These are phyloP conservation scores for Cystobasidium pallidum DNA, from an alignment of 1,284 basidiomycete genomes.

Conservation along the genomic window DNA sequence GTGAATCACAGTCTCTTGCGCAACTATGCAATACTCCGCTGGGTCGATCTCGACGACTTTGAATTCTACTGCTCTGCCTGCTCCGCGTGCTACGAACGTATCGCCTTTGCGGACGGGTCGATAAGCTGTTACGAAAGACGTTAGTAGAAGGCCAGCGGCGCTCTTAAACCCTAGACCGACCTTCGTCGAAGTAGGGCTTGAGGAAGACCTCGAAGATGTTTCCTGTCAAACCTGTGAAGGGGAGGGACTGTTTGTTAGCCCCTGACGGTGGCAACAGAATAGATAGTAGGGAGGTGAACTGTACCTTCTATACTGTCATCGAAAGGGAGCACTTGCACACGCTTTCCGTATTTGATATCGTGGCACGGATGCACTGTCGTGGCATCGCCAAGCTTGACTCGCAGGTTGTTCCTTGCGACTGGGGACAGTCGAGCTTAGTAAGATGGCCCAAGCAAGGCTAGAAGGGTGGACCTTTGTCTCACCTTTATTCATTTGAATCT, in stretches of 20 bases:
- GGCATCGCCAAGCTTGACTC: conserved; percentile 95
- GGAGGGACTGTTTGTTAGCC: not conserved
- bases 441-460: too few relatives aligned
- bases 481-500: conserved; percentile 96
- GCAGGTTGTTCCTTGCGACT: conserved; percentile 96
- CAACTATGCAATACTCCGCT: conserved; percentile 93
- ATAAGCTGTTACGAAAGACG: conserved; percentile 64
- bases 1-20: conserved; percentile 95
- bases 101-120: conserved; percentile 94
- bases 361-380: conserved; percentile 93
- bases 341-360: conserved; percentile 99
- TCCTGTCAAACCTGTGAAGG: conserved; percentile 70
- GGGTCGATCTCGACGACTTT: conserved; percentile 85
- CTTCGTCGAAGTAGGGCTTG: conserved; percentile 98
- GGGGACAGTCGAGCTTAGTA: conserved; percentile 22
- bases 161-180: conserved; percentile 34
- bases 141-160: not conserved
- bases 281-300: conserved; percentile 7
- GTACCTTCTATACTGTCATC: conserved; percentile 94
- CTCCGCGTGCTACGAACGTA: conserved; percentile 97
- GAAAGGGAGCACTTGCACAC: conserved; percentile 94
- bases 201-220: conserved; percentile 99
- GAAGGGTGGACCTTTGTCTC: not conserved
- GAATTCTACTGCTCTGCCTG: conserved; percentile 97
- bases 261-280: conserved; percentile 5